phyloP scores from a whole-genome alignment of 371 early-diverging fungal species.

The Lichtheimia corymbifera region DNA sequence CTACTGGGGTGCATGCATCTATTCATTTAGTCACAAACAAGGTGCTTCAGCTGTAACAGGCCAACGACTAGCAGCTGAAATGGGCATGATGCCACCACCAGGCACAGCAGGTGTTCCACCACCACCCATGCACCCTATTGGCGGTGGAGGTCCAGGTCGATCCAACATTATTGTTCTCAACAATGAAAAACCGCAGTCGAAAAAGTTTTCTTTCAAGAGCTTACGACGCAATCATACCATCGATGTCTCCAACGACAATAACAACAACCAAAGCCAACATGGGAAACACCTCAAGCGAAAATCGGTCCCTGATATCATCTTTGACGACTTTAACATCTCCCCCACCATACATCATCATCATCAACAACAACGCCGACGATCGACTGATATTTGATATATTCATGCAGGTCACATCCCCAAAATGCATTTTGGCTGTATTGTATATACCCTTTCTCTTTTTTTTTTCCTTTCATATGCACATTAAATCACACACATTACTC shows the following conservation, averaged over 20 bases:
- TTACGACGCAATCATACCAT: too few relatives aligned
- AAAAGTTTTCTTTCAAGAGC: background rate
- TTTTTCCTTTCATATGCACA: too few relatives aligned
- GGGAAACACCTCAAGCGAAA: conserved; percentile 7
- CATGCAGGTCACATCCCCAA: too few relatives aligned
- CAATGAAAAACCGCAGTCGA: conserved; percentile 23
- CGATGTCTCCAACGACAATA: conserved; percentile 1
- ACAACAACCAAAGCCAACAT: conserved; percentile 1
- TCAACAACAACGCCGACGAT: conserved; percentile 2
- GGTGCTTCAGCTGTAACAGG: conserved; percentile 5
- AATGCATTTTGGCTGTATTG: too few relatives aligned
- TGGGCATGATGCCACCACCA: conserved; percentile 3
- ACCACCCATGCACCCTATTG: conserved; percentile 13
- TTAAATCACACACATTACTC: too few relatives aligned
- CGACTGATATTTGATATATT: background rate
- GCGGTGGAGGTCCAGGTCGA: conserved; percentile 15
- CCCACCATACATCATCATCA: background rate
- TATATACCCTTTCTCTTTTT: too few relatives aligned
- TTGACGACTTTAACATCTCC: background rate
- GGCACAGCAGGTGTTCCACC: conserved; percentile 12
- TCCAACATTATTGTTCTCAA: conserved; percentile 34
- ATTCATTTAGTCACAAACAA: conserved; percentile 39
- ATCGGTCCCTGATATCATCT: conserved; percentile 6
- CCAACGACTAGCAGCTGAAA: conserved; percentile 7
- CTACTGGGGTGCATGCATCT: conserved; percentile 48